Conservation (phyloP, 768 basidiomycete species). For the Leccinum olivaceopallidum region DNA sequence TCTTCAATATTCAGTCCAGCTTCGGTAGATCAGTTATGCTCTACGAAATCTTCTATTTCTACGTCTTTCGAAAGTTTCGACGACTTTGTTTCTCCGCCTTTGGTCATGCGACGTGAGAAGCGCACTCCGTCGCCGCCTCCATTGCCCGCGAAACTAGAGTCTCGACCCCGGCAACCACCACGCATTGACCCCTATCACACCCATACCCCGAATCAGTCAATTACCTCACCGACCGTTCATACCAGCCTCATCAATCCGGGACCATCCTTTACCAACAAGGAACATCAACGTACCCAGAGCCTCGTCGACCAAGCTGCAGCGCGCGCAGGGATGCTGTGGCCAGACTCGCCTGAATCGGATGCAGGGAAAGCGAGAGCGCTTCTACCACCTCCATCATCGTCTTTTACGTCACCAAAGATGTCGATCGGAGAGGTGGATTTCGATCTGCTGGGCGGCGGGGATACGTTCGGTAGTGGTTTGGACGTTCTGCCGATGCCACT, state of each 20-base stretch:
- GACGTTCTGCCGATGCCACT: not conserved
- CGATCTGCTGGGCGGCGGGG: slow-evolving; percentile 22
- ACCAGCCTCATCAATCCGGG: slow-evolving; percentile 16
- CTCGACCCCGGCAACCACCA: slow-evolving; percentile 2
- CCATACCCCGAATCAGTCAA: slow-evolving; percentile 22
- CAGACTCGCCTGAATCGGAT: slow-evolving; percentile 23
- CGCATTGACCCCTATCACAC: slow-evolving; percentile 20
- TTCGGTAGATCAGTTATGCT: slow-evolving; percentile 20
- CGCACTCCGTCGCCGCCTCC: slow-evolving; percentile 50
- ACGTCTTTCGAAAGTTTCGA: slow-evolving; percentile 47
- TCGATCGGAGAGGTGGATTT: slow-evolving; percentile 4
- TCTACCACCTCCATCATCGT: slow-evolving; percentile 27
- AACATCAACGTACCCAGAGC: slow-evolving; percentile 57
- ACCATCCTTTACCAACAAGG: slow-evolving; percentile 37
- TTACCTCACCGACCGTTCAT: slow-evolving; percentile 12
- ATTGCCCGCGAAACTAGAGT: slow-evolving; percentile 36
- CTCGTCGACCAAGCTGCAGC: slow-evolving; percentile 59
- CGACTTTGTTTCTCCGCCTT: slow-evolving; percentile 43
- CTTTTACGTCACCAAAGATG: slow-evolving; percentile 5
- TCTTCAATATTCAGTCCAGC: slow-evolving; percentile 28
- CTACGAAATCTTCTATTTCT: slow-evolving; percentile 25
- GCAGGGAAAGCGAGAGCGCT: slow-evolving; percentile 30
- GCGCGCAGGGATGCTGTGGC: slow-evolving; percentile 42
- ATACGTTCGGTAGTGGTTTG: slow-evolving; percentile 1
- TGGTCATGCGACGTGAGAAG: slow-evolving; percentile 17